Base-by-base conservation (phyloP, 805 yeast species). In the Teunomyces stri region DNA sequence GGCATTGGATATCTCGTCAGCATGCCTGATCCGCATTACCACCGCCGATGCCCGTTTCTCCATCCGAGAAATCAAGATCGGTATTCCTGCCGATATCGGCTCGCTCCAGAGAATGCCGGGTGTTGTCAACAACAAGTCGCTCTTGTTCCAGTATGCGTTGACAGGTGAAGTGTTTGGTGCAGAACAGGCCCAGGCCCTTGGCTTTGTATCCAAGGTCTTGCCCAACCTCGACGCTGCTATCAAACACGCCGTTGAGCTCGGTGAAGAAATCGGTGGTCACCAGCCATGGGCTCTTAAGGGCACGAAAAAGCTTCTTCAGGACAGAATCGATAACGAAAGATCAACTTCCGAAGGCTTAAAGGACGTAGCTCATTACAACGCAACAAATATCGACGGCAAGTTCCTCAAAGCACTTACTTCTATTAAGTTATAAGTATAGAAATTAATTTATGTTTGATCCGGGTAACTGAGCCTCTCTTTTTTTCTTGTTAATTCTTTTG, bases 1-100 rank as follows among this genome's bases (percentile, higher is more conserved):
- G 41, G 92, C 85, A 0, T 53, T 87, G 15, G 94, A 87, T 61
- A 76, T 87, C 38, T 66, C 85, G 6, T 65, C 84, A 11, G 78
- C 86, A 0, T 73, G 77, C 25, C 74, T 81, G 12, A 78, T 87
- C 20, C 74, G 91, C 44, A 61, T 82, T 10, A 80, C 81, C 9
- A 66, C 82, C 3, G 65, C 66, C 27, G 85, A 78, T 52, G 75
- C 79, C 11, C 65, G 59, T 34, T 72, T 85, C 52, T 75, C 85
- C 36, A 78, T 87, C 47, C 78, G 85, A 47, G 95, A 87, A 65
- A 81, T 86, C 50, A 79, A 81, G 51, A 72, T 87, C 45, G 94
- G 92, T 2, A 73, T 87, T 59, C 78, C 87, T 33, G 90, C 94
- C 1, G 94, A 87, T 60, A 84, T 87, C 57, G 95, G 95, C 4